A percentile compares a stretch with the other conserved stretches of the same genome.
These are phyloP conservation scores for Rhodamnia rubescens DNA, from an alignment of 345 rosid species.

Conservation along the genomic window DNA sequence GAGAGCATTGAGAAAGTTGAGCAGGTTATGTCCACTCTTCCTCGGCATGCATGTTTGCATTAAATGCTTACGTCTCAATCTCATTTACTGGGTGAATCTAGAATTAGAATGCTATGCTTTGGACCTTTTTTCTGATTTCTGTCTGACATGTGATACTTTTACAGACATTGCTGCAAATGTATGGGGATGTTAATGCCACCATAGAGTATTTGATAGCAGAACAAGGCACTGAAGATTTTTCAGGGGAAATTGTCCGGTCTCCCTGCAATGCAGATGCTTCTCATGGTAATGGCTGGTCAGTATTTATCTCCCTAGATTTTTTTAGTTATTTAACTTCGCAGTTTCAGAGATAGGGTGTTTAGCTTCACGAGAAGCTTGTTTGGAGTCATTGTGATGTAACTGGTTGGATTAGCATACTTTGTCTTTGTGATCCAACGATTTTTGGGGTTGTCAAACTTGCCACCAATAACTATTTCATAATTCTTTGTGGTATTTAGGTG, in stretches of 20 bases:
- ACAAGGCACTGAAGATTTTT: conserved; percentile 25
- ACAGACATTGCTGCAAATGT: conserved; percentile 65
- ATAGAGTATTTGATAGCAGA: conserved; percentile 75
- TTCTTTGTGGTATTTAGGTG: conserved; percentile 17
- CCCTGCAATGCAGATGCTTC: conserved; percentile 17
- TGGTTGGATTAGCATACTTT: background rate
- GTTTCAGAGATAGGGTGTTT: background rate
- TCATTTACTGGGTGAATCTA: background rate
- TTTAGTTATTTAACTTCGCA: background rate
- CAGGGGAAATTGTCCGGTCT: conserved; percentile 18
- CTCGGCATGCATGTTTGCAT: background rate
- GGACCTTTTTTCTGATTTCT: background rate
- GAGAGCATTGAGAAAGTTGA: conserved; percentile 52
- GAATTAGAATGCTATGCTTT: background rate
- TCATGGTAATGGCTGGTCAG: conserved; percentile 46
- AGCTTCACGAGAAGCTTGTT: background rate
- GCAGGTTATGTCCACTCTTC: conserved; percentile 23
- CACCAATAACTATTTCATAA: background rate
- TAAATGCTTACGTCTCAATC: background rate
- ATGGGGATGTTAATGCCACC: conserved; percentile 77
- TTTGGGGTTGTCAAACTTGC: background rate
- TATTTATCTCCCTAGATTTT: conserved; percentile 3
- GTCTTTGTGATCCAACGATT: background rate
- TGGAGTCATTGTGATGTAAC: background rate
- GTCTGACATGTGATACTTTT: conserved; percentile 3